Base-by-base conservation (phyloP, 2,329 filamentous ascomycete species). In the Mollisiaceae sp. region DNA sequence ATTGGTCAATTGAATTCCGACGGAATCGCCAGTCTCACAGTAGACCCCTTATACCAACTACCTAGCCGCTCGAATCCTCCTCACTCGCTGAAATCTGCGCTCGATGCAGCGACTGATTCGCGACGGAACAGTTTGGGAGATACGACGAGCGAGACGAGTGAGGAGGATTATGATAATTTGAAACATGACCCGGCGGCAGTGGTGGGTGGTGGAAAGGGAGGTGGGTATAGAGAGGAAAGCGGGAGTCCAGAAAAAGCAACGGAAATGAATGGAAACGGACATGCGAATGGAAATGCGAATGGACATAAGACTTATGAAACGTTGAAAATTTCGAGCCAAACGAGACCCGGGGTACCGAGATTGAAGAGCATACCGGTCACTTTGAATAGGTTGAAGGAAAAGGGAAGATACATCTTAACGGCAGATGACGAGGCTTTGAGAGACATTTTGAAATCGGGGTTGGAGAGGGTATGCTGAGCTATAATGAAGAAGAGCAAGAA, bases 131-230 rank as follows among this genome's bases (percentile, higher is more conserved):
- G 52, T 20, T 67, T 63, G 20, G 62, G 67, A 22, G 67, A 71
- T 24, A 67, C 56, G 8, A 59, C 67, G 11, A 70, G 72, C 14
- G 73, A 75, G 43, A 73, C 68, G 18, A 74, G 73, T 27, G 72
- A 75, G 61, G 74, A 76, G 61, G 73, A 76, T 54, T 75, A 75
- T 50, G 74, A 76, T 66, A 60, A 71, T 8, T 39, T 76, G 18
- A 70, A 60, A 47, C 72, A 67, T 52, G 72, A 75, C 59, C 72
- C 70, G 1, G 65, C 56, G 36, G 64, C 72, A 24, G 67, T 76
- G 5, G 62, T 74, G 66, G 59, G 72, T 74, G 38, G 79, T 73
- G 65, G 75, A 63, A 66, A 78, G 71, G 65, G 79, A 74, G 54
- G 77, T 70, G 50, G 76, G 64, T 68, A 78, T 75, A 50, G 74